phyloP scores from a whole-genome alignment of 768 basidiomycete genomes.

The Mycena belliarum region DNA sequence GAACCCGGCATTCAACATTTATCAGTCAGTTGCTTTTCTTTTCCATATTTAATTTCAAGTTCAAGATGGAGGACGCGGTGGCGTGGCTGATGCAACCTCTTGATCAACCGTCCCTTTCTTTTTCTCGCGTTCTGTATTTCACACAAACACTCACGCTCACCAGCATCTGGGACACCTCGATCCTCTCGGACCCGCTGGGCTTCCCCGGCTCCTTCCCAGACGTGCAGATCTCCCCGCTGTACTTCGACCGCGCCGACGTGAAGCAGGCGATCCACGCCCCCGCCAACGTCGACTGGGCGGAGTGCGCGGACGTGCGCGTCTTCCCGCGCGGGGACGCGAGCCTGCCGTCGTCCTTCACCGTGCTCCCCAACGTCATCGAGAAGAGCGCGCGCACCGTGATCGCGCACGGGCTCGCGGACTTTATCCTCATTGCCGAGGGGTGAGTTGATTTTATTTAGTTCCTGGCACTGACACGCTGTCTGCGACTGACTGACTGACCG shows the following conservation, averaged over 20 bases:
- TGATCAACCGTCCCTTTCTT: too few species aligned
- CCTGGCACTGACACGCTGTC: not conserved
- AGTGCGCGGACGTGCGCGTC: slow-evolving; percentile 61
- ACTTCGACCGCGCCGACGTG: slow-evolving; percentile 71
- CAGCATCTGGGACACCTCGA: too few species aligned
- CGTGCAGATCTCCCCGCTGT: slow-evolving; percentile 57
- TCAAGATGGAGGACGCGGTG: too few species aligned
- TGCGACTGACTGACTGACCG: not conserved
- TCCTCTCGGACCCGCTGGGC: not conserved
- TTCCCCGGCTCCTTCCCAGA: slow-evolving; percentile 26
- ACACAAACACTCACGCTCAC: too few species aligned
- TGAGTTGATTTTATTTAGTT: too few species aligned
- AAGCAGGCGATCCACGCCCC: slow-evolving; percentile 76
- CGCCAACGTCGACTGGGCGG: slow-evolving; percentile 53
- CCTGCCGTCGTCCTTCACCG: slow-evolving; percentile 60
- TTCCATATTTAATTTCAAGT: too few species aligned
- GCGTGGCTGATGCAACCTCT: too few species aligned
- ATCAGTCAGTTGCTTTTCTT: slow-evolving; percentile 35
- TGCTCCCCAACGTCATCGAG: slow-evolving; percentile 75
- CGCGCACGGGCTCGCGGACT: slow-evolving; percentile 74
- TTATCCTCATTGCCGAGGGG: slow-evolving; percentile 75
- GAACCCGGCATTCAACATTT: slow-evolving; percentile 79
- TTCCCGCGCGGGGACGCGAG: slow-evolving; percentile 65
- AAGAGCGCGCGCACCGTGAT: slow-evolving; percentile 70
- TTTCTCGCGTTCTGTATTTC: too few species aligned